Base-by-base conservation (phyloP, 305 asterid species). In the Andrographis paniculata region DNA sequence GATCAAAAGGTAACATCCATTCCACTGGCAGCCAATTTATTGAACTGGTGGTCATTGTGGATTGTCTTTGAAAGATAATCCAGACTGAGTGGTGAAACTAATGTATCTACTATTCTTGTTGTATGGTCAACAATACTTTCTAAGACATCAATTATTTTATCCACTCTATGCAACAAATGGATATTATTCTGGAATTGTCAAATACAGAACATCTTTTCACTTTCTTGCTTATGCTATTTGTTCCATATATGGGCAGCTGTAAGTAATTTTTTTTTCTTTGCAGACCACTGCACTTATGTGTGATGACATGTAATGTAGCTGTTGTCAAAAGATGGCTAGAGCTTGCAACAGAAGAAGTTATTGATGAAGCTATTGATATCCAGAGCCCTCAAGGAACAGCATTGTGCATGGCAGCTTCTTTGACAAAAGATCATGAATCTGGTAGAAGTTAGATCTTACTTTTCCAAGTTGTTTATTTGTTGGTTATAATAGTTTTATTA, bases 281-380 rank as follows among this genome's bases (percentile, higher is more conserved):
- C 89, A 91, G 99, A 74, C 99, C 99, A 48, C 75, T 91, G 68
- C 99, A 91, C 74, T 77, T 81, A 64, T 83, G 93, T 71, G 56
- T 79, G 55, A 72, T 69, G 79, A 87, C 95, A 45, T 83, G 96
- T 94, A 91, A 86, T 69, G 92, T 77, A 66, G 87, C 91, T 61
- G 80, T 91, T 48, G 99, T 91, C 70, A 64, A 62, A 72, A 82
- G 83, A 65, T 91, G 96, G 96, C 76, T 79, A 44, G 96, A 91
- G 69, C 95, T 87, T 67, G 89, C 95, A 63, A 72, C 94, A 35
- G 20, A 20, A 11, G 82, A 79, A 52, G 96, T 80, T 64, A 75
- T 87, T 60, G 67, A 83, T 55, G 71, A 70, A 69, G 83, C 92
- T 69, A 80, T 91, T 64, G 85, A 91, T 74, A 87, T 87, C 59